Evolutionary conservation across 1,284 basidiomycete genomes (phyloP), one percentile per base, ranked within the genome.

Genomic region (Cryptococcus sp.): DNA sequence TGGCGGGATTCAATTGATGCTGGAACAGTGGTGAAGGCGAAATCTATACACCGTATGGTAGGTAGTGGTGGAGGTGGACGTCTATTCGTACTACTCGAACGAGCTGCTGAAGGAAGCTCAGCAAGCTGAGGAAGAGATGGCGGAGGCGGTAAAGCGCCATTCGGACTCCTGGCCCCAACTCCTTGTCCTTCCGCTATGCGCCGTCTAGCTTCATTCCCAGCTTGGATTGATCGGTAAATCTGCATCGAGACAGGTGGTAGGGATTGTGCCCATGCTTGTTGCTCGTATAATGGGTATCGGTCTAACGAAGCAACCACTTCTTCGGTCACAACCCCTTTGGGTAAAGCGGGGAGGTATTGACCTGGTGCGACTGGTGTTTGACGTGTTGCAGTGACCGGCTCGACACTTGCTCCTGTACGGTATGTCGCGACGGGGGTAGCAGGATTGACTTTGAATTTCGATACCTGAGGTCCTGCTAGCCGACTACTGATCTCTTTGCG

Each of bases 261-360:
- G 1, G 66, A 60, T 11, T 55, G 52, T 7, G 59, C 56, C 73
- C 73, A 75, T 1, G 62, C 60, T 51, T 66, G 61, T 54, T 68
- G 69, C 48, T 73, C 72, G 40, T 65, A 57, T 11, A 53, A 42
- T 2, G 70, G 66, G 51, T 75, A 75, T 47, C 66, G 61, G 21
- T 60, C 54, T 3, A 75, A 58, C 1, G 61, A 64, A 11, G 67
- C 60, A 0, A 73, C 73, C 7, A 75, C 60, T 32, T 73, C 70
- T 40, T 70, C 70, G 2, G 66, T 72, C 14, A 73, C 67, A 21
- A 69, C 59, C 10, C 70, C 68, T 13, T 56, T 62, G 0, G 70
- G 72, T 16, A 75, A 54, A 18, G 67, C 63, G 2, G 68, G 66
- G 11, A 68, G 61, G 53, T 61, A 69, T 5, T 55, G 18, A 39